Base-by-base conservation (phyloP, 2,329 filamentous ascomycete species). In the Pyrenophora tritici-repentis region DNA sequence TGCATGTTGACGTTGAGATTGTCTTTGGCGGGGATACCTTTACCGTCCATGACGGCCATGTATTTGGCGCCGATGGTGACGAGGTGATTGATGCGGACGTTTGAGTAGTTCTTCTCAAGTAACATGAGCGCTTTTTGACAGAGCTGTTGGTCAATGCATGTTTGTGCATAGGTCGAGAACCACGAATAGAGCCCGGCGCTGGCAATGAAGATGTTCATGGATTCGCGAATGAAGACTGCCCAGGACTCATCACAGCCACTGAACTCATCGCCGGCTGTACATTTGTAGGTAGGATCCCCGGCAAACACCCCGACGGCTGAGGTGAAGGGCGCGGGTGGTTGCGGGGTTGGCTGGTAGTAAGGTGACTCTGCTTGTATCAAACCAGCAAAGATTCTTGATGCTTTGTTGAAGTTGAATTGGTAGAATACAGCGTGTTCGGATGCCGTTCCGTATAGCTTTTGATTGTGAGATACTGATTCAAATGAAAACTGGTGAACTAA, bases 321-420 rank as follows among this genome's bases (percentile, higher is more conserved):
- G 2, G 7, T 38, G 10, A 38, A 38, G 3, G 35, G 35, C 13
- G 18, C 18, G 16, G 35, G 35, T 38, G 18, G 35, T n/a, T 18
- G 4, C n/a, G 50, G 41, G 6, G 22, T 31, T 6, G 26, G 35
- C 14, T 45, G 36, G 8, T 39, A 50, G 79, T 84, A 83, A n/a
- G 91, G 88, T 4, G 91, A 94, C 76, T 96, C 91, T 4, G 88
- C 89, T 77, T 96, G 91, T 63, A 95, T 89, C 37, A 89, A 75
- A 4, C 83, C 85, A 79, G 93, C 86, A 76, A 87, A 95, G 55
- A 95, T 81, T 68, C 91, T 88, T 65, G 84, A 79, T 5, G 91
- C 88, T 54, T 86, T 86, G 68, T 81, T 77, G 63, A 96, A 76
- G 73, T 95, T 88, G 78, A 94, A 96, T 79, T 96, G 93, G 75